Evolutionary conservation across 2,329 filamentous ascomycete genomes (phyloP), one percentile per base, ranked within the genome.

Genomic region (Penicillium aurantiogriseum): DNA sequence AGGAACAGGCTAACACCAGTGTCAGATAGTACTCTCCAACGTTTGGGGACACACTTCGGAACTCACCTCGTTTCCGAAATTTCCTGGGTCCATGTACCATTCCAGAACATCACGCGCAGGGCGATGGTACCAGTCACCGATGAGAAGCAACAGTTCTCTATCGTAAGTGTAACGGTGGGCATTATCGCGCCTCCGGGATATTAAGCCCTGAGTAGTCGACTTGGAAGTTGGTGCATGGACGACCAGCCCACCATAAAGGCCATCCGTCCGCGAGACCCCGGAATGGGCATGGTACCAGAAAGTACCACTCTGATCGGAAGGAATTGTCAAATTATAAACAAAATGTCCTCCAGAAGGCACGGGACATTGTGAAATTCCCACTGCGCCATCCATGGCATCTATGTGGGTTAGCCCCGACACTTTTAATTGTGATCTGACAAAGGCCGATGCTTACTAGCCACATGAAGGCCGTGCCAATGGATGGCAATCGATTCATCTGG

Each of bases 341-440:
- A 77, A 78, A n/a, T 63, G 66, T 9, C 76, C 74, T 4, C 88
- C 88, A 0, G 88, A 82, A 0, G 80, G 5, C 55, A 92, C 87
- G 2, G 81, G 71, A 62, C 87, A 91, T 69, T 92, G 89, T 1
- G 87, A 84, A 27, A 89, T 84, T 46, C 82, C 81, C 0, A 77
- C 74, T 0, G 87, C 84, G 0, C 90, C 90, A 71, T 93, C 90
- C 86, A 91, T 90, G 29, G 60, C 55, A 59, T 70, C 68, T 69
- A 56, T 13, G 9, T 9, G 13, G 1, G 19, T 65, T 45, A 63
- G 57, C 31, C n/a, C 47, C 15, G 3, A 33, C 9, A 17, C 1
- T 10, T 47, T 25, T 19, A 9, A 27, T 23, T 7, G 13, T 21
- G 13, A 5, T n/a, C 7, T 19, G 29, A 2, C 10, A 23, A 27